Base-by-base conservation (phyloP, 2,329 filamentous ascomycete species). In the Pseudogymnoascus sp. region DNA sequence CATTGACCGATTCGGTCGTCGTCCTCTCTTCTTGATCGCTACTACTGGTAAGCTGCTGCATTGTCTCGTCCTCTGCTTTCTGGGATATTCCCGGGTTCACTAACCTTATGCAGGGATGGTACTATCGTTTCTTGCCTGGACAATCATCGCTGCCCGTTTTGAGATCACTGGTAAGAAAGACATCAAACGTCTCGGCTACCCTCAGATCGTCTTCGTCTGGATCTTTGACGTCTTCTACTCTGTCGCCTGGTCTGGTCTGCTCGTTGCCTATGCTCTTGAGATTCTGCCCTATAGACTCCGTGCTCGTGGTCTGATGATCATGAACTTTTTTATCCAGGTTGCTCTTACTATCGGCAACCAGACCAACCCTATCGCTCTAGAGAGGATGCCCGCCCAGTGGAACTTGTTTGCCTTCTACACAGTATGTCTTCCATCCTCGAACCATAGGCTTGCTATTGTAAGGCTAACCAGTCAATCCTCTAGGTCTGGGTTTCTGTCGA, bases 371-470 rank as follows among this genome's bases (percentile, higher is more conserved):
- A 77, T 86, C 63, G 85, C 85, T 7, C 87, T 86, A 81, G 76
- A 83, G 60, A 78, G 80, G 62, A 75, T 88, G 56, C 81, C 82
- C n/a, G 75, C 78, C 61, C 81, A 87, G 73, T 88, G 84, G 83
- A 81, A 87, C 74, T 83, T 88, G 63, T 87, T 85, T 78, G 77
- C 86, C 59, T 85, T 87, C 75, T 88, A 88, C 74, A 84, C 83
- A 21, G 77, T 79, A 74, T 75, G 74, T 75, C 13, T 13, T 62
- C 21, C 42, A 11, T 26, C 35, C 31, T 53, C 19, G 0, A 23
- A 3, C 7, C 11, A 10, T 19, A 17, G 29, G 5, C 63, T 33
- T 15, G 7, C 38, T 21, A 15, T 60, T 5, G 5, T 31, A 23
- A 19, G 56, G 19, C 68, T 71, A 56, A 71, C 35, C 26, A 13